Base-by-base conservation (phyloP, 2,329 filamentous ascomycete species). In the Aspergillus flavus region DNA sequence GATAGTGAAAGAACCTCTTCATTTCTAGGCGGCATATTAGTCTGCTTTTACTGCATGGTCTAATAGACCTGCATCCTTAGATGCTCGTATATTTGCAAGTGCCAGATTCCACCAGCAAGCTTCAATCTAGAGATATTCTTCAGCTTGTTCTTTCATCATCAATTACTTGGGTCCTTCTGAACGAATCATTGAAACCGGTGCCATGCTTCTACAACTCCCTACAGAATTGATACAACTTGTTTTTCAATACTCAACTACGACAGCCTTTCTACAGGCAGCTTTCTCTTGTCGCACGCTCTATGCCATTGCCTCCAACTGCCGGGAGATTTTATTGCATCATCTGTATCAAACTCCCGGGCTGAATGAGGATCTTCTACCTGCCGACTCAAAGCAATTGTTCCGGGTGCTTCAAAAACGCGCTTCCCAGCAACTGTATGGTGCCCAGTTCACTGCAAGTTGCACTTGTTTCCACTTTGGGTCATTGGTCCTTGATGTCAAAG, bases 151-250 rank as follows among this genome's bases (percentile, higher is more conserved):
- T 19, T 6, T 19, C 10, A 34, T 36, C n/a, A 36, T 39, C 21
- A 39, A n/a, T 19, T 39, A 39, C 21, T 19, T 55, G 9, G 11
- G 52, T 14, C 21, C 23, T 39, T 16, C 23, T 19, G 14, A 55
- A 39, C 26, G 28, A 30, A 7, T 10, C 14, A 48, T 50, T 57
- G 46, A 59, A 19, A n/a, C 41, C 54, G 36, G 43, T 61, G 61
- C 39, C 57, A 75, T 76, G 75, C 63, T 80, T 19, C 68, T 77
- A 16, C 57, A 72, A 39, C 71, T 81, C n/a, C 79, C 79, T 9
- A 62, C 71, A 28, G 78, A 81, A 68, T 67, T 81, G 39, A 71
- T 81, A 28, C 75, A 78, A 62, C 72, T 76, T 39, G 66, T 82
- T 52, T 67, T 81, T 30, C 66, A 71, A 41, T 65, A 72, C 48